Percentiles rank a stretch among this genome's conserved stretches.
These are phyloP conservation scores for Clavispora santaluciae DNA, from an alignment of 805 yeast species.

Conservation along the genomic window DNA sequence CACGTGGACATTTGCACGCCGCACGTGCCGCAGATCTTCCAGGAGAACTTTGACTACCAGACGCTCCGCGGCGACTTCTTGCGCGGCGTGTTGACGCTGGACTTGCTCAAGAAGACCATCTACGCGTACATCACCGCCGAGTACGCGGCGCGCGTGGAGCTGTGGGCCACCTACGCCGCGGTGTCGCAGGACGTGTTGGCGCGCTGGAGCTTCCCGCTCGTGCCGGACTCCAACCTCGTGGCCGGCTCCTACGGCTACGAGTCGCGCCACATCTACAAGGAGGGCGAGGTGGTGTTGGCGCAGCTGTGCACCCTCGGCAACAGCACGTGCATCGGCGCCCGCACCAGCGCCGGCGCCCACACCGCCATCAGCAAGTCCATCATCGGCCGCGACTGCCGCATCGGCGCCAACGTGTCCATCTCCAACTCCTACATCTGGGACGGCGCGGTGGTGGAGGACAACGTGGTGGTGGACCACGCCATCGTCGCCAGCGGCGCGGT, in stretches of 20 bases:
- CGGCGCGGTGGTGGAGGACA: constrained; percentile 66
- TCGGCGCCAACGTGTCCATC: constrained; percentile 72
- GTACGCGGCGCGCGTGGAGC: constrained; percentile 93
- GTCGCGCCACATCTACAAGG: constrained; percentile 84
- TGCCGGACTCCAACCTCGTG: constrained; percentile 76
- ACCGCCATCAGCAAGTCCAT: constrained; percentile 63
- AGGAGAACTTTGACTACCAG: constrained; percentile 95
- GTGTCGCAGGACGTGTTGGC: constrained; percentile 85
- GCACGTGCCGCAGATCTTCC: constrained; percentile 90
- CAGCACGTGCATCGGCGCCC: constrained; percentile 77
- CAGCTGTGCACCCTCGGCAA: constrained; percentile 86
- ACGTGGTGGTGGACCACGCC: constrained; percentile 52
- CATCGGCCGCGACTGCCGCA: constrained; percentile 80
- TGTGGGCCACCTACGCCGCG: constrained; percentile 90
- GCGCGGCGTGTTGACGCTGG: constrained; percentile 85
- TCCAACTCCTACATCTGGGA: constrained; percentile 86
- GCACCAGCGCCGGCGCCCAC: constrained; percentile 72
- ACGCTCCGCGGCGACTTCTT: constrained; percentile 81
- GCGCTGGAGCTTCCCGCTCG: constrained; percentile 90
- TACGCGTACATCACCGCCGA: constrained; percentile 78
- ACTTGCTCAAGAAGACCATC: constrained; percentile 82
- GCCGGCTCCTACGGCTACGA: constrained; percentile 76
- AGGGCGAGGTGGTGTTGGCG: constrained; percentile 80
- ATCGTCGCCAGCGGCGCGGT: constrained; percentile 65
- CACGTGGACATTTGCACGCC: constrained; percentile 94